Evolutionary conservation across 805 yeast genomes (phyloP).

Genomic region (Starmerella sirachaensis): DNA sequence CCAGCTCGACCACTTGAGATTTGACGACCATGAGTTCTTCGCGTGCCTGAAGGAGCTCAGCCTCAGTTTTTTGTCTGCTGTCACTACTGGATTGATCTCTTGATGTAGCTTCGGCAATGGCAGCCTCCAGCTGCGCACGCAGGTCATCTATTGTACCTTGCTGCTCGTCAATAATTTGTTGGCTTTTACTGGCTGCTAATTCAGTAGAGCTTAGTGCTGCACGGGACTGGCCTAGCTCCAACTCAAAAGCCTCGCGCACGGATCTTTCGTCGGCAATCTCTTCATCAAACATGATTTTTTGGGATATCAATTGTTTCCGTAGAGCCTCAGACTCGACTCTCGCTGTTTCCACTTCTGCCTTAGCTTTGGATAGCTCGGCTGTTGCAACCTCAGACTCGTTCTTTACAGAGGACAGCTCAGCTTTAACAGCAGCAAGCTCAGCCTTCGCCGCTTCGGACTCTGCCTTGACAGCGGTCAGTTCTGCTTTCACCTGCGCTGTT

Average conservation of each 20-base stretch:
- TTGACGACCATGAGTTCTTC: slow-evolving; percentile 6
- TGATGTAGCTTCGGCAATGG: not conserved
- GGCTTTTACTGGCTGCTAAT: not conserved
- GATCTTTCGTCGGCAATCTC: slow-evolving; percentile 10
- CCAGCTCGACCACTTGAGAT: slow-evolving; percentile 1
- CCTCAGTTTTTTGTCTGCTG: slow-evolving; percentile 1
- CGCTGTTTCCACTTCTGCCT: slow-evolving; percentile 1
- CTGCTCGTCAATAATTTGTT: slow-evolving; percentile 5
- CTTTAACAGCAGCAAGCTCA: not conserved
- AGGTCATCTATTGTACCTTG: slow-evolving; percentile 26
- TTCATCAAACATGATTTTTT: slow-evolving; percentile 18
- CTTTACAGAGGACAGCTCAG: no score
- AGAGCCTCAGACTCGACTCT: slow-evolving; percentile 1
- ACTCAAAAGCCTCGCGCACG: slow-evolving; percentile 11
- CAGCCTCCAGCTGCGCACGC: slow-evolving; percentile 21
- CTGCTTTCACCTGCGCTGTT: not conserved
- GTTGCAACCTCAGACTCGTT: not conserved
- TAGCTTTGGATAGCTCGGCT: not conserved
- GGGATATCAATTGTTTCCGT: slow-evolving; percentile 13
- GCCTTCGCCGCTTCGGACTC: slow-evolving; percentile 5
- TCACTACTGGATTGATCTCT: not conserved
- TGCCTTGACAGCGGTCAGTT: not conserved
- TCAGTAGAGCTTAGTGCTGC: slow-evolving; percentile 21
- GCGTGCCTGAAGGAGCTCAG: not conserved
- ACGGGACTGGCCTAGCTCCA: slow-evolving; percentile 27